A percentile compares a stretch with the other conserved stretches of the same genome.
These are phyloP conservation scores for Phaeophleospora eucalypticola DNA, from an alignment of 2,329 filamentous ascomycete genomes.

Conservation along the genomic window DNA sequence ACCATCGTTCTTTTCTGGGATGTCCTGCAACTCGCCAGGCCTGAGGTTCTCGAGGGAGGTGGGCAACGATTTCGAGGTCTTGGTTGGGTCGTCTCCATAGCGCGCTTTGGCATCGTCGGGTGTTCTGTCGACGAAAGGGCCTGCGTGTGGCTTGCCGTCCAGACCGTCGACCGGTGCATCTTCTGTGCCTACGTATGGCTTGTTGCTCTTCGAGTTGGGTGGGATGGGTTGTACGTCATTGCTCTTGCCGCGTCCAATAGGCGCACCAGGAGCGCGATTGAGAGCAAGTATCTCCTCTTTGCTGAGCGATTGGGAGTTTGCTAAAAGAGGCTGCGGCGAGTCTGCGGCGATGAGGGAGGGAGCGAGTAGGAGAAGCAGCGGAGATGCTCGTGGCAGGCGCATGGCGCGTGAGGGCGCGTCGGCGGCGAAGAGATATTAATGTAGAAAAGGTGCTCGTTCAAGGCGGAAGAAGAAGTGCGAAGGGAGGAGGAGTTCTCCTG, in stretches of 20 bases:
- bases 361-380: conserved; percentile 55
- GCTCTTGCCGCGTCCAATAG: conserved; percentile 23
- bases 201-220: conserved; percentile 22
- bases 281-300: conserved; percentile 27
- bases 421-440: too few species aligned
- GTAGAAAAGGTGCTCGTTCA: too few species aligned
- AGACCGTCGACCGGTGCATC: conserved; percentile 87
- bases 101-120: conserved; percentile 24
- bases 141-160: conserved; percentile 88
- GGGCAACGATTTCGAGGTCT: conserved; percentile 30
- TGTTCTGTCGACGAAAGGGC: conserved; percentile 65
- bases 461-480: too few species aligned
- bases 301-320: conserved; percentile 18
- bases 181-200: conserved; percentile 55
- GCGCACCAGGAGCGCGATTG: conserved; percentile 16
- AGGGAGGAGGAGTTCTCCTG: too few species aligned
- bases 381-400: conserved; percentile 50
- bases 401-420: conserved; percentile 37
- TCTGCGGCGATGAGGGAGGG: conserved; percentile 54
- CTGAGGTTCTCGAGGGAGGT: conserved; percentile 30
- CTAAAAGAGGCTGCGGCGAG: conserved; percentile 4
- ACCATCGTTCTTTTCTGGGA: conserved; percentile 62
- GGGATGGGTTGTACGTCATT: conserved; percentile 9
- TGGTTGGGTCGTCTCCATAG: conserved; percentile 29
- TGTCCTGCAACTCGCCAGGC: conserved; percentile 39